phyloP scores from a whole-genome alignment of 2,329 filamentous ascomycete genomes.

The Cryphonectria carpinicola region DNA sequence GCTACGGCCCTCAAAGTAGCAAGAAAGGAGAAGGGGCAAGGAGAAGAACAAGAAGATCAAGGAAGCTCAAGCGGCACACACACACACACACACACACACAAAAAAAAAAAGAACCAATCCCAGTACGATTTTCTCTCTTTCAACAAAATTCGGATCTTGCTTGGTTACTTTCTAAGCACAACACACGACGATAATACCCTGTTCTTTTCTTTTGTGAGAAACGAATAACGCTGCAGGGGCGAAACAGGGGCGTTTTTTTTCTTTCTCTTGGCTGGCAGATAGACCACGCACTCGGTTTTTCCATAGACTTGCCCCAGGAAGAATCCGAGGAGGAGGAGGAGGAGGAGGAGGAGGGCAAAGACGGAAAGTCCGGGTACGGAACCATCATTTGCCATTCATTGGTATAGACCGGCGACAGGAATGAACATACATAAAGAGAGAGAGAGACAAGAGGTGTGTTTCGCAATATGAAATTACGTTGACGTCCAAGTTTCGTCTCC shows the following conservation, averaged over 20 bases:
- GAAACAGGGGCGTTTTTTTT: conserved; percentile 17
- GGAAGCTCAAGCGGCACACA: no score
- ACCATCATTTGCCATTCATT: not conserved
- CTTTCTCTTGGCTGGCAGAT: conserved; percentile 4
- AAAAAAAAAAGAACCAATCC: not conserved
- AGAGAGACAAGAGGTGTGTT: not conserved
- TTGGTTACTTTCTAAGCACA: conserved; percentile 5
- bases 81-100: no score
- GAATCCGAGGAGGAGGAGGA: no score
- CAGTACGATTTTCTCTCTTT: not conserved
- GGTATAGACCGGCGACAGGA: not conserved
- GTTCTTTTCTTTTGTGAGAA: not conserved
- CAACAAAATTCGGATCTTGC: not conserved
- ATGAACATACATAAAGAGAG: not conserved
- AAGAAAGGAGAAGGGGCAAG: no score
- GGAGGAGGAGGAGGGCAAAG: not conserved
- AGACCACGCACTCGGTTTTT: conserved; percentile 3
- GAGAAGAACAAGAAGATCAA: not conserved
- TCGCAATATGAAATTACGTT: not conserved
- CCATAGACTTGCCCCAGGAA: not conserved
- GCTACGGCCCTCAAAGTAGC: not conserved
- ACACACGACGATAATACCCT: conserved; percentile 24
- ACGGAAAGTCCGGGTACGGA: not conserved
- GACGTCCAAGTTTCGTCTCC: not conserved
- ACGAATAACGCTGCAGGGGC: not conserved